These are phyloP conservation scores for Naganishia antarctica DNA, from an alignment of 768 basidiomycete genomes.

Conservation along the genomic window DNA sequence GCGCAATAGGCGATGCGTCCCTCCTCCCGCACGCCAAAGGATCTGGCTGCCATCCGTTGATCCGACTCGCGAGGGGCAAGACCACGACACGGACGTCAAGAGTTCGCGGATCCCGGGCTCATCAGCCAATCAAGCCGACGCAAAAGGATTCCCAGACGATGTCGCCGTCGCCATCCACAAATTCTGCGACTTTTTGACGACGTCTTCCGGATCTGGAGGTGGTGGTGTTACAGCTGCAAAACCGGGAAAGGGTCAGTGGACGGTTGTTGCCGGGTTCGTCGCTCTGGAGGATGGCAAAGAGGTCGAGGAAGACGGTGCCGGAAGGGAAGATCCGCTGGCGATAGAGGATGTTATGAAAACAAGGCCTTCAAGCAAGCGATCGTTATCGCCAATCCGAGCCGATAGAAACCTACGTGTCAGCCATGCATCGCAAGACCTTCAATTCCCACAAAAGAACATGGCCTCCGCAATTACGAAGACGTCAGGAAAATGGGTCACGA, in stretches of 20 bases:
- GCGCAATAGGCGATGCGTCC: neutral
- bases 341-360: neutral
- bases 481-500: neutral
- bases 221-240: constrained; percentile 17
- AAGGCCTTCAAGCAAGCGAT: too few relatives aligned
- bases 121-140: neutral
- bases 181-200: constrained; percentile 1
- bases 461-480: neutral
- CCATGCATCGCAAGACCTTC: too few relatives aligned
- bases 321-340: neutral
- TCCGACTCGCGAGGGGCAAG: too few relatives aligned
- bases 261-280: constrained; percentile 22
- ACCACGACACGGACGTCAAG: too few relatives aligned
- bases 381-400: too few relatives aligned
- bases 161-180: neutral
- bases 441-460: neutral
- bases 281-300: neutral
- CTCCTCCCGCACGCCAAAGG: neutral
- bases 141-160: neutral
- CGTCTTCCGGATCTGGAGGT: neutral
- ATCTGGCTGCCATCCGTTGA: neutral
- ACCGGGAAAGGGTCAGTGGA: constrained; percentile 21
- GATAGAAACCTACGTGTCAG: too few relatives aligned
- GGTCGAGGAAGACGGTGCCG: neutral
- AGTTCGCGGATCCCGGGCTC: too few relatives aligned